Evolutionary conservation across 1,284 basidiomycete species (phyloP), one percentile per base, ranked within the genome.

Genomic region (Taiwanofungus camphoratus): DNA sequence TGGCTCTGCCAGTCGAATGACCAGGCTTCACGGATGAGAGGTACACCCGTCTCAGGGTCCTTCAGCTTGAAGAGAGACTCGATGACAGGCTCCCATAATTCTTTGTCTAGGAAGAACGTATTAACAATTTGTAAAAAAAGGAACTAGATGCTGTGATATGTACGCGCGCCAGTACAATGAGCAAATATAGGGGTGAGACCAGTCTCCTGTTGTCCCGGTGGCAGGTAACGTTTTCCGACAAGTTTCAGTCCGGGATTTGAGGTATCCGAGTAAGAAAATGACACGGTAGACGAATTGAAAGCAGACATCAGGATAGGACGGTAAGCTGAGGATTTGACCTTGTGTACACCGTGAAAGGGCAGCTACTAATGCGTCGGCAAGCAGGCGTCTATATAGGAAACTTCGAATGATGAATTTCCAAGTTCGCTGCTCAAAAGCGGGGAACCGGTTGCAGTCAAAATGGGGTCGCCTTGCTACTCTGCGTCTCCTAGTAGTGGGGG

Each of bases 21-120:
- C 60, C 60, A 62, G 3, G 56, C 59, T 41, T 62, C 60, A 26
- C 57, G 56, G n/a, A 62, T 52, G n/a, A 48, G 6, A 13, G 40
- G 24, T 8, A n/a, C 19, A 15, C 21, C 30, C 13, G 29, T n/a
- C 6, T 24, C 35, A 18, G 33, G 13, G 12, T 35, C 29, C n/a
- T 42, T 39, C 12, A 50, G 33, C 19, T 50, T 40, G 39, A 56
- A 54, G 1, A 61, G 40, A 5, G 36, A 31, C 3, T 50, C 34
- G 5, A 60, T 39, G 6, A 51, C 52, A 12, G 58, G 58, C 49
- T 61, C 60, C 54, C 55, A 61, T 9, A 53, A 42, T 42, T 62
- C 60, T 46, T 62, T 61, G 50, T 60, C 53, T 56, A 16, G 5
- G 26, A 7, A 16, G 3, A 27, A 22, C 18, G 13, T 19, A 16